phyloP scores from a whole-genome alignment of 2,329 filamentous ascomycete species.

The Cadophora sp. region DNA sequence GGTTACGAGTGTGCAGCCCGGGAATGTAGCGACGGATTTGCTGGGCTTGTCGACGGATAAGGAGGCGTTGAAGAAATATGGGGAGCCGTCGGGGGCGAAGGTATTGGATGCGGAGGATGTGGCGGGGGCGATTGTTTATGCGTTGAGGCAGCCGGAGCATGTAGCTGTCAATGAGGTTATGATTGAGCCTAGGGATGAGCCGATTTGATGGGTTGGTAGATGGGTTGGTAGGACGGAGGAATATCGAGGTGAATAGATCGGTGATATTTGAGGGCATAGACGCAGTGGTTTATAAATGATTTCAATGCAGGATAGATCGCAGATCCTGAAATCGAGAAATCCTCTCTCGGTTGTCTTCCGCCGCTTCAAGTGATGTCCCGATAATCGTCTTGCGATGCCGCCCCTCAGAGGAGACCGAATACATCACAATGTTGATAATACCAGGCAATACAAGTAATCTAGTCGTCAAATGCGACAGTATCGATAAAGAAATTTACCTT shows the following conservation, averaged over 20 bases:
- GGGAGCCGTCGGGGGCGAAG: conserved; percentile 76
- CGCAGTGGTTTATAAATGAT: not conserved
- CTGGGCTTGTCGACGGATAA: conserved; percentile 76
- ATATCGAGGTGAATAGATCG: not conserved
- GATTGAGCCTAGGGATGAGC: conserved; percentile 79
- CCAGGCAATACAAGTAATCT: no score
- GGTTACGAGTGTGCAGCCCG: conserved; percentile 78
- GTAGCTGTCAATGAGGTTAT: conserved; percentile 82
- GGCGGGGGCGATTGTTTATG: conserved; percentile 75
- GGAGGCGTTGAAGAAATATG: conserved; percentile 81
- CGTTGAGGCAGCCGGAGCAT: conserved; percentile 75
- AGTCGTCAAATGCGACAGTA: no score
- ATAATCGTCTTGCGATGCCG: no score
- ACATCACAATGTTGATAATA: no score
- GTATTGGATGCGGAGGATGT: conserved; percentile 78
- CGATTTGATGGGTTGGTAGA: conserved; percentile 55
- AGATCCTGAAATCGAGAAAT: not conserved
- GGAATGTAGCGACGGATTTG: conserved; percentile 77
- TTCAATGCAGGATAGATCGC: not conserved
- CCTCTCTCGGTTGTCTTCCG: no score
- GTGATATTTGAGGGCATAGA: not conserved
- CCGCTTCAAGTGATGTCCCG: not conserved
- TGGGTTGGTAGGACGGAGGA: not conserved
- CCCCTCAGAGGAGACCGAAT: no score
- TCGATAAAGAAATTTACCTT: no score